Evolutionary conservation across 2,329 filamentous ascomycete genomes (phyloP).

Genomic region (Sporothrix euskadiensis): DNA sequence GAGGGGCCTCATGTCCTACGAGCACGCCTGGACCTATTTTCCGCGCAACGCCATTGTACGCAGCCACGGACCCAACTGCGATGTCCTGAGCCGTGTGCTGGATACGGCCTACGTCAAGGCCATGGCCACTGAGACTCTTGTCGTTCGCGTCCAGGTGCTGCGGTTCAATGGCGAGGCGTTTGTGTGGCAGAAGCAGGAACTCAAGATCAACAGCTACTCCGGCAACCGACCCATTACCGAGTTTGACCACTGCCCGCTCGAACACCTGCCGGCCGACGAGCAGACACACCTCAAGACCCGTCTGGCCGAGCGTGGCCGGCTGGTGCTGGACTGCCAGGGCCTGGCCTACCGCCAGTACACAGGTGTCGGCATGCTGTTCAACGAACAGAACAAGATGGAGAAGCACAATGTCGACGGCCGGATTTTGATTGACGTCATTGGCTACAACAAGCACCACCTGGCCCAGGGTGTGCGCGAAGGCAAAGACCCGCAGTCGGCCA

Average conservation of each 20-base stretch:
- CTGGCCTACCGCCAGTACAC: conserved; percentile 46
- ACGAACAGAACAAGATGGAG: conserved; percentile 31
- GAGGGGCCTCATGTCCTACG: conserved; percentile 45
- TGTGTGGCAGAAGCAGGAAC: conserved; percentile 42
- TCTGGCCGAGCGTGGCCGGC: conserved; percentile 42
- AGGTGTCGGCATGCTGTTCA: conserved; percentile 43
- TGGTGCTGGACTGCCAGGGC: conserved; percentile 46
- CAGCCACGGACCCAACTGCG: conserved; percentile 44
- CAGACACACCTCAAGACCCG: conserved; percentile 37
- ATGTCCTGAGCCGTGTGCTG: conserved; percentile 46
- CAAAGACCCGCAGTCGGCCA: conserved; percentile 38
- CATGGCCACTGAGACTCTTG: conserved; percentile 31
- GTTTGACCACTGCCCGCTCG: conserved; percentile 44
- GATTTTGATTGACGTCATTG: conserved; percentile 45
- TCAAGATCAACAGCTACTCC: conserved; percentile 40
- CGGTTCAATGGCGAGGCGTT: conserved; percentile 46
- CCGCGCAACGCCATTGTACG: conserved; percentile 45
- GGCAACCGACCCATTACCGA: conserved; percentile 47
- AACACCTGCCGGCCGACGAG: conserved; percentile 39
- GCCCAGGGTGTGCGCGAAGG: conserved; percentile 42
- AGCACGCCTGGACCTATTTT: conserved; percentile 49
- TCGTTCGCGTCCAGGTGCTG: conserved; percentile 41
- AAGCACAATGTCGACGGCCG: conserved; percentile 46
- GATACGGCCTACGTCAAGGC: conserved; percentile 38
- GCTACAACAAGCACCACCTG: conserved; percentile 47